Percentiles rank a stretch among this genome's conserved stretches.
Conservation (phyloP, 2,329 filamentous ascomycete genomes). For the Hortaea sp. region DNA sequence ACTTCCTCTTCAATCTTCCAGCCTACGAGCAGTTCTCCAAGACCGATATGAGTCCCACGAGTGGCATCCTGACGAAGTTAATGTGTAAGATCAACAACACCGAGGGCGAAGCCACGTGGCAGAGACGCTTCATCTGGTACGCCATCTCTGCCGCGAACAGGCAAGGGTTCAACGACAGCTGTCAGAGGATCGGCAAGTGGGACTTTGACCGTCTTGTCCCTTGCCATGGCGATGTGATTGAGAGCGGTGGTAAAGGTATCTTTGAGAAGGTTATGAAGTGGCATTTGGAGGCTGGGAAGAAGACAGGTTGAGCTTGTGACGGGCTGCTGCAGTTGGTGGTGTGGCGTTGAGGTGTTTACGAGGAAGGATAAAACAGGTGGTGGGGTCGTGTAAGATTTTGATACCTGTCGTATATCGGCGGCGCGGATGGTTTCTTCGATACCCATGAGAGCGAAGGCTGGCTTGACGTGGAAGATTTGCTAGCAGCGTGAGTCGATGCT, state of each 20-base stretch:
- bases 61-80: slow-evolving; percentile 51
- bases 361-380: too few species aligned
- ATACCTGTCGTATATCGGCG: too few species aligned
- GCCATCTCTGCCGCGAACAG: slow-evolving; percentile 52
- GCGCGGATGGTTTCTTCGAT: too few species aligned
- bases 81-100: slow-evolving; percentile 50
- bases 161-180: slow-evolving; percentile 57
- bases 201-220: slow-evolving; percentile 78
- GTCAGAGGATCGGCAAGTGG: slow-evolving; percentile 63
- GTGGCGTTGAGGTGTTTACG: neutral
- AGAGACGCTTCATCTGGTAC: slow-evolving; percentile 80
- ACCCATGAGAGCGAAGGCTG: too few species aligned
- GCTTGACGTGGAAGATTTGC: too few species aligned
- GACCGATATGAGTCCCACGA: slow-evolving; percentile 42
- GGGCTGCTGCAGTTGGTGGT: neutral
- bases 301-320: slow-evolving; percentile 8
- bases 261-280: slow-evolving; percentile 74
- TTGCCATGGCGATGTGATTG: slow-evolving; percentile 86
- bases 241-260: slow-evolving; percentile 60
- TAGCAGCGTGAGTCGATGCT: too few species aligned
- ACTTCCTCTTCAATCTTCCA: slow-evolving; percentile 86
- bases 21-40: slow-evolving; percentile 67
- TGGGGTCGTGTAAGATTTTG: too few species aligned
- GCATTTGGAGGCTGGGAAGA: slow-evolving; percentile 52
- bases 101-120: slow-evolving; percentile 55